Evolutionary conservation across 2,329 filamentous ascomycete genomes (phyloP).

Genomic region (Colletotrichum sp.): DNA sequence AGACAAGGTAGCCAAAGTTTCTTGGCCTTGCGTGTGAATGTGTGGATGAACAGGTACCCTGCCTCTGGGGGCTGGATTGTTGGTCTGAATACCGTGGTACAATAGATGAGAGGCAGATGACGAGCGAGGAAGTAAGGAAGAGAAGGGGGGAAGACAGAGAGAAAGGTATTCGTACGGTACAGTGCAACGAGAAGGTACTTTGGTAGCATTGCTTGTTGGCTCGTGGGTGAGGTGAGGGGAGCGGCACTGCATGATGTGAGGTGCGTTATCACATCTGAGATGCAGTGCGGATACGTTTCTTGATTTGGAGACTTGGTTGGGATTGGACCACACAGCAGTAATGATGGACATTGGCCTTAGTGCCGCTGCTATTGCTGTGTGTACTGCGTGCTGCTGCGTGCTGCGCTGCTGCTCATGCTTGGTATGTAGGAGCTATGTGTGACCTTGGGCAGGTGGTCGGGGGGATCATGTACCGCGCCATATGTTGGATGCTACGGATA

Average conservation of each 20-base stretch:
- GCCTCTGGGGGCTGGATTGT: background rate
- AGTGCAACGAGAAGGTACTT: background rate
- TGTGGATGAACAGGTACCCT: background rate
- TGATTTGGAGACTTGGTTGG: background rate
- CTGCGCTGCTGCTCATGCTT: background rate
- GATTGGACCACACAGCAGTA: background rate
- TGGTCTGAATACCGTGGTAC: background rate
- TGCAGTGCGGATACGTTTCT: slow-evolving; percentile 1
- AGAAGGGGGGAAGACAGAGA: background rate
- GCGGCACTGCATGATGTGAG: slow-evolving; percentile 5
- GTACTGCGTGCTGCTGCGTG: background rate
- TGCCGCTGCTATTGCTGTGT: background rate
- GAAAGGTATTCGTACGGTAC: background rate
- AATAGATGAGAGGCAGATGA: background rate
- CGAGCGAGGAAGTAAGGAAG: background rate
- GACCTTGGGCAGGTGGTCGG: background rate
- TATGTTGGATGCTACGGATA: background rate
- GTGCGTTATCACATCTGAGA: slow-evolving; percentile 17
- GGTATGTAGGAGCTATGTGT: background rate
- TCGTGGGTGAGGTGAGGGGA: background rate
- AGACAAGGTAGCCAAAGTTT: background rate
- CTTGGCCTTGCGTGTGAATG: background rate
- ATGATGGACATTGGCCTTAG: background rate
- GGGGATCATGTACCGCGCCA: background rate
- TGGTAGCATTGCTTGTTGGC: background rate